Base-by-base conservation (phyloP, 805 yeast genomes). In the Candida peoriensis region DNA sequence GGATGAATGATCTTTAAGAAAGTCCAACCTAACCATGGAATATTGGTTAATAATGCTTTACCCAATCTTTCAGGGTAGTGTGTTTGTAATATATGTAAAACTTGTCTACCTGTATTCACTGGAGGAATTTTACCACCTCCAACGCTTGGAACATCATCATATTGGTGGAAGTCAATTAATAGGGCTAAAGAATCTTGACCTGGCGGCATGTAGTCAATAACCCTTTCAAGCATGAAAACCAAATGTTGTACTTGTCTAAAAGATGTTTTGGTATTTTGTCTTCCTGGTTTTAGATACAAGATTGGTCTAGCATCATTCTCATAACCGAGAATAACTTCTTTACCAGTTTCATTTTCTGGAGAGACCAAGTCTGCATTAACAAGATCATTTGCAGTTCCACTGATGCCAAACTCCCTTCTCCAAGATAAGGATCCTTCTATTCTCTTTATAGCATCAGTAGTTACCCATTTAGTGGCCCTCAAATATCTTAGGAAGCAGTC, bases 61-160 rank as follows among this genome's bases (percentile, higher is more conserved):
- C 98, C 98, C 38, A 90, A 69, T 48, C 98, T 74, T 58, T 90
- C 98, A 3, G 97, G 97, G 57, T 90, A 90, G 60, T 90, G 98
- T 9, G 94, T 87, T 63, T 90, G 98, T 48, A 90, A 68, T 56
- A 93, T 90, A 58, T 82, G 85, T 46, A 93, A 68, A 19, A 89
- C 97, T 61, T 86, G 95, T 50, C 86, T 79, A 23, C 96, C 96
- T 10, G 78, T 81, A 30, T 83, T 72, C 24, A 89, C 66, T 1
- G 95, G 84, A 8, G 97, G 97, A 33, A 86, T 73, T 54, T 81
- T 85, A 38, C 81, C 73, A 20, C 47, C 41, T 67, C 68, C 44
- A 8, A 42, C 46, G 21, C 33, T 69, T 35, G 86, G 82, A n/a
- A 60, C 67, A 37, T 63, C 69, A 9, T 61, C 50, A 39, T 85